Evolutionary conservation across 148 eudicot genomes (phyloP), one percentile per base, ranked within the genome.

Genomic region (Bassia scoparia): DNA sequence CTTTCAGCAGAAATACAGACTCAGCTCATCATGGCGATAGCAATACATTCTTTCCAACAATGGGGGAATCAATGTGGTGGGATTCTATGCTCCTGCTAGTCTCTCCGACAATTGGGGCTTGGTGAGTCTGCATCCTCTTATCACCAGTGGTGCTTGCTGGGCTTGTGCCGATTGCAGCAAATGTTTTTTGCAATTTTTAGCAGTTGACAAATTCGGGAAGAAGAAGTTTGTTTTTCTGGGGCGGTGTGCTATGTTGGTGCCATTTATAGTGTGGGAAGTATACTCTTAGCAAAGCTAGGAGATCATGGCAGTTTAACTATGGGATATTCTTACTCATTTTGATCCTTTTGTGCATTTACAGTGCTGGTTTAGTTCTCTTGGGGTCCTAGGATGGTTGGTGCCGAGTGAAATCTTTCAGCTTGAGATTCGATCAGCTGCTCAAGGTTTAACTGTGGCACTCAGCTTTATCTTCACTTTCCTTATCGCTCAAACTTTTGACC

Each of bases 121-220:
- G 82, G 84, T 38, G 89, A 79, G 62, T 77, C 79, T 4, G 86
- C 84, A 2, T 76, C 89, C 80, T 87, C 9, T 37, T 80, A 11
- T 80, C 89, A 21, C 21, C 24, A 4, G 26, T 21, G 7, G 6
- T n/a, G 56, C 4, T 53, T n/a, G n/a, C n/a, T 21, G 26, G 41
- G 41, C 4, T 37, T 37, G 7, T 37, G 41, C 41, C 41, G 41
- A 37, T 37, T 37, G 41, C 41, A 3, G 41, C 41, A 7, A 7
- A 37, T 7, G 7, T 37, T 37, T 37, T 37, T 7, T 37, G n/a
- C n/a, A 3, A 37, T 3, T 37, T 3, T 37, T 37, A 37, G 7
- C 41, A 37, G 41, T 37, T 37, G 87, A 7, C 41, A 37, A 37
- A 37, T 37, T 37, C 7, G 41, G 41, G 41, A n/a, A 37, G 41